Base-by-base conservation (phyloP, 73 alveolate species). In the Paramecium sonneborni region DNA sequence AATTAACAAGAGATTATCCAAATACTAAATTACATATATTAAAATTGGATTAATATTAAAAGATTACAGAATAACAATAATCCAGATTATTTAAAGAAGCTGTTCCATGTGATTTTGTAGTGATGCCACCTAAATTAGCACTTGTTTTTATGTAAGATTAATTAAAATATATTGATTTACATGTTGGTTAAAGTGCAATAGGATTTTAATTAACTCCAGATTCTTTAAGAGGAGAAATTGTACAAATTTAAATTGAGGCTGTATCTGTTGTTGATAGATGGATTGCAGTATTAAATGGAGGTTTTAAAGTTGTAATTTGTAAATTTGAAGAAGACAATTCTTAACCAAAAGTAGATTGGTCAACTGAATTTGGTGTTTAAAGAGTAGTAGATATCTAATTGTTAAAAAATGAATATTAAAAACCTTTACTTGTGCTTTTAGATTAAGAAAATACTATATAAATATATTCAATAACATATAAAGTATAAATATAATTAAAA, bases 281-380 rank as follows among this genome's bases (percentile, higher is more conserved):
- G 90, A 79, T 79, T 20, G 90, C 90, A 5, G 90, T 79, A 11
- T 34, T 79, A 21, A 79, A 79, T 79, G 90, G 90, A 0, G 90
- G 90, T 9, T 79, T 79, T 44, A 39, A 79, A 79, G 72, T 79
- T 21, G 74, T 79, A 9, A 12, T 79, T 10, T 79, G 90, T 26
- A 79, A 79, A 46, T 43, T 79, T 23, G 90, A 32, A 10, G 90
- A 79, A 6, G 90, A 44, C 18, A 79, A 30, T 15, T 30, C 76
- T 24, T 37, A 79, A 43, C 90, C 90, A 1, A 79, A 79, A 79
- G 69, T 41, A 11, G 90, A 79, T 12, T 46, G 55, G 41, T 21
- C 72, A 20, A 79, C 48, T 23, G 90, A 79, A 44, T 79, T 79
- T 43, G 90, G 90, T 3, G 87, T 74, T 21, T 12, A 11, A 28